A percentile compares a stretch with the other conserved stretches of the same genome.
Evolutionary conservation across 2,329 filamentous ascomycete species (phyloP).

Genomic region (Nemania sp.): DNA sequence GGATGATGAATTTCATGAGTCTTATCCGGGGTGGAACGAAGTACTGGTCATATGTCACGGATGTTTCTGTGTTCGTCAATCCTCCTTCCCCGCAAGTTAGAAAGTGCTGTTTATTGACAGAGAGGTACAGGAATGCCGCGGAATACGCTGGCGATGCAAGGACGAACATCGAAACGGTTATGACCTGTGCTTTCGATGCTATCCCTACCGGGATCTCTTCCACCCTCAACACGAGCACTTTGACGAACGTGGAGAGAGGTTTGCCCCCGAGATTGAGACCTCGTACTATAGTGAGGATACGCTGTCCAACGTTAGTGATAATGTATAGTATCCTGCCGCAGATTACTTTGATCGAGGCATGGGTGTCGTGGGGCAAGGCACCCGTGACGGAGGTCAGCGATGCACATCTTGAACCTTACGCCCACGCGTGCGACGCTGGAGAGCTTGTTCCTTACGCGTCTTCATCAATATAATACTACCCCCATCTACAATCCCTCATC

Average conservation of each 20-base stretch:
- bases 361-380: too few species aligned
- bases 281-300: too few species aligned
- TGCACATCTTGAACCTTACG: too few species aligned
- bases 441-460: too few species aligned
- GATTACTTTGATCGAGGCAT: too few species aligned
- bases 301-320: too few species aligned
- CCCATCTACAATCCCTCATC: too few species aligned
- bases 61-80: conserved; percentile 1
- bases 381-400: too few species aligned
- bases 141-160: not conserved
- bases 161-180: not conserved
- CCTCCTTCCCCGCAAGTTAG: too few species aligned
- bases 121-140: not conserved
- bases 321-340: too few species aligned
- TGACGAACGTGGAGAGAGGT: not conserved
- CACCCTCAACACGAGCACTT: conserved; percentile 1
- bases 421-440: too few species aligned
- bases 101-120: not conserved
- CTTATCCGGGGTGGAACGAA: not conserved
- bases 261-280: not conserved
- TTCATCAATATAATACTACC: too few species aligned
- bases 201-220: not conserved
- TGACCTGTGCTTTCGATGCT: conserved; percentile 8
- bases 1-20: conserved; percentile 2
- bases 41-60: not conserved